phyloP scores from a whole-genome alignment of 2,329 filamentous ascomycete genomes.

The Alternaria incomplexa region DNA sequence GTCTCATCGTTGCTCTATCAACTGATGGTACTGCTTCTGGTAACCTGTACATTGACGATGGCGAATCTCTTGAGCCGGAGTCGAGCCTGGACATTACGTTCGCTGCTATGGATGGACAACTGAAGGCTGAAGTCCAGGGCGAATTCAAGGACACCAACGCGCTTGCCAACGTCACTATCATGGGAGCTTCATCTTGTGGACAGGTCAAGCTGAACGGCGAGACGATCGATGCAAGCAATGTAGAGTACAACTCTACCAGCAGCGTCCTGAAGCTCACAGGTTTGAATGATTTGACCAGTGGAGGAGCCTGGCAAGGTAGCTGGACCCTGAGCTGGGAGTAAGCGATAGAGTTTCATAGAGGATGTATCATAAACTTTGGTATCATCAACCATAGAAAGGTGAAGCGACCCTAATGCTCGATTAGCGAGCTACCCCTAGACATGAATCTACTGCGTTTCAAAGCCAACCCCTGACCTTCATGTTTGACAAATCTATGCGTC shows the following conservation, averaged over 20 bases:
- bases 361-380: background rate
- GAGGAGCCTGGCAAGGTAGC: conserved; percentile 63
- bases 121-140: conserved; percentile 60
- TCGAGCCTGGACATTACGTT: conserved; percentile 64
- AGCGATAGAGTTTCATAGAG: conserved; percentile 33
- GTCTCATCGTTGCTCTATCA: conserved; percentile 67
- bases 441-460: background rate
- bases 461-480: background rate
- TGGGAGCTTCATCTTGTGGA: conserved; percentile 60
- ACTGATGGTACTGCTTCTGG: conserved; percentile 63
- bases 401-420: background rate
- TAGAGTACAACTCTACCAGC: conserved; percentile 57
- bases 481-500: background rate
- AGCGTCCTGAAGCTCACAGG: conserved; percentile 59
- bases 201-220: conserved; percentile 57
- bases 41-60: conserved; percentile 75
- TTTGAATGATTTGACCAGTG: conserved; percentile 56
- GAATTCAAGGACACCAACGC: conserved; percentile 63
- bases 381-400: background rate
- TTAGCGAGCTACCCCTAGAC: background rate
- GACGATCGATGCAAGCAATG: conserved; percentile 50
- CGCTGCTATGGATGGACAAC: conserved; percentile 48
- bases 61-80: conserved; percentile 67
- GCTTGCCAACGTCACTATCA: conserved; percentile 67
- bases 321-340: conserved; percentile 64